Evolutionary conservation across 2,329 filamentous ascomycete species (phyloP), one percentile per base, ranked within the genome.

Genomic region (Alternaria arbusti): DNA sequence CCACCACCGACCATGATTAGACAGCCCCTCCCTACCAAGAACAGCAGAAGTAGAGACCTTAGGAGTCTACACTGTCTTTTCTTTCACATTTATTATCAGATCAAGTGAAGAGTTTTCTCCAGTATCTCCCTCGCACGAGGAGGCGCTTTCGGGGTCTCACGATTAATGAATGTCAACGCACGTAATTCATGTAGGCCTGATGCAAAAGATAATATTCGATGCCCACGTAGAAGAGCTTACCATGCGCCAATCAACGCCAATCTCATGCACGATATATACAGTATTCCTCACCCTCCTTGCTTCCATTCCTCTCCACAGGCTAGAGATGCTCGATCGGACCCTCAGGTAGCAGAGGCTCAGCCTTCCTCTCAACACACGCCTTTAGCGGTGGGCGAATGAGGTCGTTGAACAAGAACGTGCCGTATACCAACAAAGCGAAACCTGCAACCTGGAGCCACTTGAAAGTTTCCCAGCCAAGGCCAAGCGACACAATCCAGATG

Each of bases 341-440:
- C 78, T 96, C 93, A 0, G 91, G 91, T 8, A 97, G 83, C 26
- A 96, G 81, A 76, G 90, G 88, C 20, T 89, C 83, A 68, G 86
- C 85, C 28, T 80, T 80, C 15, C 86, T 80, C 59, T 84, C 79
- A 11, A 94, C 74, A 65, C 87, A 90, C 56, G 86, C 87, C 78
- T 88, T 88, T 64, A 96, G 83, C 1, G 96, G 96, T 22, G 94
- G 93, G 63, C 89, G 85, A n/a, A 98, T 87, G 62, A 99, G 88
- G 66, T 96, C 94, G 80, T 98, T 98, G 85, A 98, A 98, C 45
- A 98, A 80, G 81, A 97, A 97, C 2, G 95, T 99, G 69, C 96
- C 96, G 78, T 97, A 99, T 13, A 99, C 96, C 36, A 99, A 86
- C 69, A 97, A 83, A 2, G 84, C 91, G 72, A 99, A 99, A 2